Base-by-base conservation (phyloP, 75 land plant genomes). In the Azolla pinnata region DNA sequence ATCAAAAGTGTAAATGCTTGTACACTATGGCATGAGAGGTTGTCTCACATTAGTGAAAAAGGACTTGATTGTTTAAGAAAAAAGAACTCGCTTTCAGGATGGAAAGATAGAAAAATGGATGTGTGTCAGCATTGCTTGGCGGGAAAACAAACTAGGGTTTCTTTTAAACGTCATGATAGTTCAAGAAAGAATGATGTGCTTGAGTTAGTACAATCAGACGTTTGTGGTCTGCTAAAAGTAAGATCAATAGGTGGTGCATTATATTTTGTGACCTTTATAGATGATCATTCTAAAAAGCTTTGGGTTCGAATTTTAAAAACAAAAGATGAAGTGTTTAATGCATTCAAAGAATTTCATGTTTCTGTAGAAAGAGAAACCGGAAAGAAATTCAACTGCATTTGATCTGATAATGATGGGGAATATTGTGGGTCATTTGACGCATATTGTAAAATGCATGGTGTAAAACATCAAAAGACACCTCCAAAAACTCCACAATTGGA, bases 241-340 rank as follows among this genome's bases (percentile, higher is more conserved):
- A 46, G 21, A 18, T 46, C 49, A 46, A 18, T 18, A 18, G 49
- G 49, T 27, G 66, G 23, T 25, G 57, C 1, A 27, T 0, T 28
- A 4, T 68, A 72, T 40, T 68, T 72, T 71, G 44, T 76, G 8
- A 76, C 65, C 4, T 72, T 68, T 44, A 67, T 71, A 16, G 67
- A 77, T 67, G 59, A 71, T 56, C 31, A 60, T 32, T 62, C 70
- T 23, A 71, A 46, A 52, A 71, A 71, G 47, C 18, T 67, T 52
- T 67, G 51, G 71, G 55, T 17, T 2, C 65, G 61, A 29, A 17
- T 42, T 2, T 53, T 76, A 33, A 66, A 62, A 31, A 44, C 54
- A 0, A 76, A 76, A 57, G 59, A 70, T 40, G 53, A 76, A 62
- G 69, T 76, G 29, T 33, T 70, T 9, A 48, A 51, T 38, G n/a